Evolutionary conservation across 352 stramenopile species (phyloP).

Genomic region (Plasmopara muralis): DNA sequence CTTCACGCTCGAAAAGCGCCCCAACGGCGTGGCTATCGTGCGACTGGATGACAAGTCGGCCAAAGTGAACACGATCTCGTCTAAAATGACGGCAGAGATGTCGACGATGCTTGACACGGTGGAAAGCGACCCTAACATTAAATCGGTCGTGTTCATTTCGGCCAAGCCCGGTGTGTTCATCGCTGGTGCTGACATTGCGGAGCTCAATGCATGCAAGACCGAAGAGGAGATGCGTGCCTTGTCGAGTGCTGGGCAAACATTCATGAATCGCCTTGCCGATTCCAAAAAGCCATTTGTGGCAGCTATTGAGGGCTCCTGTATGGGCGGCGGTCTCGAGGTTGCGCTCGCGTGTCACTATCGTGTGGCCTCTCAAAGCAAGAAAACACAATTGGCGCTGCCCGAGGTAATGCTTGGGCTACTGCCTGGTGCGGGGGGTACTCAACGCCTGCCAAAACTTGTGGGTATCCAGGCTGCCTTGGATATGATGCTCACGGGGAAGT

Average conservation of each 20-base stretch:
- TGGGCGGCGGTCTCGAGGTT: slow-evolving; percentile 96
- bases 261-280: slow-evolving; percentile 87
- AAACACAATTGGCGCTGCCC: slow-evolving; percentile 94
- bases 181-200: slow-evolving; percentile 96
- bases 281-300: slow-evolving; percentile 94
- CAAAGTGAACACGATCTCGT: slow-evolving; percentile 92
- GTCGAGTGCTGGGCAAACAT: slow-evolving; percentile 89
- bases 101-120: slow-evolving; percentile 84
- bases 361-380: slow-evolving; percentile 91
- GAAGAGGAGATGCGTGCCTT: slow-evolving; percentile 90
- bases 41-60: slow-evolving; percentile 88
- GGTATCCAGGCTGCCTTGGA: slow-evolving; percentile 91
- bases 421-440: slow-evolving; percentile 96
- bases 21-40: slow-evolving; percentile 87
- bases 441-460: slow-evolving; percentile 93
- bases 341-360: slow-evolving; percentile 97
- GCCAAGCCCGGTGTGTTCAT: slow-evolving; percentile 97
- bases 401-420: slow-evolving; percentile 97
- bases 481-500: slow-evolving; percentile 98
- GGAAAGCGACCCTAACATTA: slow-evolving; percentile 87
- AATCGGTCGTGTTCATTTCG: slow-evolving; percentile 96
- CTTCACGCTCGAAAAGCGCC: slow-evolving; percentile 83
- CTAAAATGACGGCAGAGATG: slow-evolving; percentile 87
- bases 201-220: slow-evolving; percentile 85
- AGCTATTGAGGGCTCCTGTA: slow-evolving; percentile 94